Evolutionary conservation across 192 early-diverging fungal species (phyloP), one percentile per base, ranked within the genome.

Genomic region (Coemansia sp.): DNA sequence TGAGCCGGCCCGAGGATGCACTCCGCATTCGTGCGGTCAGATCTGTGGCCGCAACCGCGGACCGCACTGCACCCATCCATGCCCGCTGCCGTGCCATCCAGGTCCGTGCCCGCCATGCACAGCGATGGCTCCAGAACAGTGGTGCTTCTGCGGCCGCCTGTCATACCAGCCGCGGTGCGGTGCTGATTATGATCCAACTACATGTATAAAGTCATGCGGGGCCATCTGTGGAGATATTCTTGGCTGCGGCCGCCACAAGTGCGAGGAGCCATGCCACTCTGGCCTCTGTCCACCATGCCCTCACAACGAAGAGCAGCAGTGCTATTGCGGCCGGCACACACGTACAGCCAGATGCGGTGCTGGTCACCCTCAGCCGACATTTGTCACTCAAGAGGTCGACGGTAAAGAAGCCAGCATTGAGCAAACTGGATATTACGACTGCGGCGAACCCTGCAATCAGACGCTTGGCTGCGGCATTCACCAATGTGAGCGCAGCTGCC

Each of bases 31-130:
- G 41, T 98, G 95, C 64, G 92, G 88, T 3, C 76, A 87, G 48
- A 75, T 84, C 11, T 98, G 95, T 66, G 84, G 85, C 8, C 52
- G 61, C 36, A 57, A 56, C 43, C 60, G 70, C n/a, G 74, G 76
- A 3, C 53, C 80, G 3, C 58, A 69, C 15, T 96, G 95, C 56
- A 71, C 87, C 23, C 95, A 96, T 56, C 58, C 78, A 16, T 97
- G 95, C 67, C 73, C 81, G 30, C 67, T 82, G 81, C 86, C 83
- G 18, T 96, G 94, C 60, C 94, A 96, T 79, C 93, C 94, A 11
- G 93, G 96, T 3, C 96, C 96, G 9, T 96, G 93, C 51, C 87
- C 90, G 42, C 92, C 93, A 3, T 98, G 96, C 69, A 84, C 89
- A 18, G 79, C 85, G 6, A 82, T 90, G 67, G 87, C 87, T 2